Percentiles rank a stretch among this genome's conserved stretches.
Evolutionary conservation across 2,329 filamentous ascomycete genomes (phyloP).

Genomic region (Aureobasidium sp.): DNA sequence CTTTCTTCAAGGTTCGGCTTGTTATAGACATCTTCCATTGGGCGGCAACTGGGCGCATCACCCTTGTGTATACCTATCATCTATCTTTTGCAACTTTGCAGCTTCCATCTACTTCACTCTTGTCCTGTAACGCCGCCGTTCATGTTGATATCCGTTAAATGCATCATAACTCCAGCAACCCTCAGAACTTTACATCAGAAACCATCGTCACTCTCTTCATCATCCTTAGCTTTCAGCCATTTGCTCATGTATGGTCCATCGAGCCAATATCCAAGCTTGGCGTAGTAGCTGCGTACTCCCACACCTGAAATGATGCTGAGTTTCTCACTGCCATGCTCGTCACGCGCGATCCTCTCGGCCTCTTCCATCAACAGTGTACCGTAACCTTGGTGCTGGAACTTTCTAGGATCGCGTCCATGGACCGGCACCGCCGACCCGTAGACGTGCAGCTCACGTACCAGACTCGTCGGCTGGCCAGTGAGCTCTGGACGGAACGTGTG

Average conservation of each 20-base stretch:
- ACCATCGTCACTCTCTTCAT: slow-evolving; percentile 18
- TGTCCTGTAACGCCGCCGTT: not conserved
- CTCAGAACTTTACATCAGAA: not conserved
- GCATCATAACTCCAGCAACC: not conserved
- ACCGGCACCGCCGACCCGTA: slow-evolving; percentile 97
- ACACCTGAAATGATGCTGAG: slow-evolving; percentile 98
- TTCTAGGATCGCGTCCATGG: slow-evolving; percentile 86
- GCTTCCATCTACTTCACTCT: not conserved
- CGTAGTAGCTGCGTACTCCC: slow-evolving; percentile 91
- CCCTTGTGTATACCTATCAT: slow-evolving; percentile 7
- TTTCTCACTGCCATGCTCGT: slow-evolving; percentile 90
- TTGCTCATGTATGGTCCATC: slow-evolving; percentile 69
- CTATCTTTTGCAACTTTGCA: not conserved
- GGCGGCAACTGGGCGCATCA: not conserved
- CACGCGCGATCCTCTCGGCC: slow-evolving; percentile 85
- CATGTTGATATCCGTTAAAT: not conserved
- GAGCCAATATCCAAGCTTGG: slow-evolving; percentile 82
- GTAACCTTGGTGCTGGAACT: slow-evolving; percentile 98
- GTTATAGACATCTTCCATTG: not conserved
- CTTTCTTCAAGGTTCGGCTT: not conserved
- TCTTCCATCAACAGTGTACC: slow-evolving; percentile 97
- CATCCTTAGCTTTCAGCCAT: slow-evolving; percentile 19
- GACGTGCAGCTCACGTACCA: slow-evolving; percentile 91
- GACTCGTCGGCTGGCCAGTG: slow-evolving; percentile 73
- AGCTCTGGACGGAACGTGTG: slow-evolving; percentile 91